Percentiles rank a stretch among this genome's conserved stretches.
phyloP scores from a whole-genome alignment of 129 eudicot genomes.

The Lactuca sativa region DNA sequence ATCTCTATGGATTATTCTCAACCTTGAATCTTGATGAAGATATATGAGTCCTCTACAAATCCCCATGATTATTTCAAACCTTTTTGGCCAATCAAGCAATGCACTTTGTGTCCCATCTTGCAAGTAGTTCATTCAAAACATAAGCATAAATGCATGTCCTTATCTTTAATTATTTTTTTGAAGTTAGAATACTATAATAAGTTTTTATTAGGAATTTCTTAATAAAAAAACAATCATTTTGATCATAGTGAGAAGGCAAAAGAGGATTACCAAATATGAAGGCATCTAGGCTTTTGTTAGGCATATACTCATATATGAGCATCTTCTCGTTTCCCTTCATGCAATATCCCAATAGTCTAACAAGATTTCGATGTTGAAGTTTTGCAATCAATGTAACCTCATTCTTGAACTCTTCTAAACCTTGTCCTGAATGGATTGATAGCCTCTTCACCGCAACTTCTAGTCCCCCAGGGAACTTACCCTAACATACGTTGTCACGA shows the following conservation, averaged over 20 bases:
- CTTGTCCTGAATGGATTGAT: conserved; percentile 57
- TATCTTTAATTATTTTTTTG: neutral
- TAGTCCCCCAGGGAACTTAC: conserved; percentile 45
- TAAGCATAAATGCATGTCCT: neutral
- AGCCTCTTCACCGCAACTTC: conserved; percentile 66
- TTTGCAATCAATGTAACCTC: conserved; percentile 56
- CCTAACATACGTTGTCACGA: conserved; percentile 26
- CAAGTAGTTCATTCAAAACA: conserved; percentile 10
- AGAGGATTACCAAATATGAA: conserved; percentile 50
- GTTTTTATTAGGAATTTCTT: neutral
- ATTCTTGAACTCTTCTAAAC: conserved; percentile 58
- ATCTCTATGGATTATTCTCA: conserved; percentile 58
- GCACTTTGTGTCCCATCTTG: conserved; percentile 36
- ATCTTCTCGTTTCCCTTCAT: conserved; percentile 48
- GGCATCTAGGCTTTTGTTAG: conserved; percentile 56
- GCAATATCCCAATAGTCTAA: conserved; percentile 60
- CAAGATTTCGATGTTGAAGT: conserved; percentile 69
- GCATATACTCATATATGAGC: conserved; percentile 55
- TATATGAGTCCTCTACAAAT: conserved; percentile 55
- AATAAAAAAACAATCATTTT: neutral
- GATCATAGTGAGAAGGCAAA: neutral
- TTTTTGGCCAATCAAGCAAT: conserved; percentile 43
- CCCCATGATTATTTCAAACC: conserved; percentile 52
- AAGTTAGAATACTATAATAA: too few relatives aligned
- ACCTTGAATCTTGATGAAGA: conserved; percentile 66